Evolutionary conservation across 179 eudicot genomes (phyloP).

Genomic region (Carnegiea gigantea): DNA sequence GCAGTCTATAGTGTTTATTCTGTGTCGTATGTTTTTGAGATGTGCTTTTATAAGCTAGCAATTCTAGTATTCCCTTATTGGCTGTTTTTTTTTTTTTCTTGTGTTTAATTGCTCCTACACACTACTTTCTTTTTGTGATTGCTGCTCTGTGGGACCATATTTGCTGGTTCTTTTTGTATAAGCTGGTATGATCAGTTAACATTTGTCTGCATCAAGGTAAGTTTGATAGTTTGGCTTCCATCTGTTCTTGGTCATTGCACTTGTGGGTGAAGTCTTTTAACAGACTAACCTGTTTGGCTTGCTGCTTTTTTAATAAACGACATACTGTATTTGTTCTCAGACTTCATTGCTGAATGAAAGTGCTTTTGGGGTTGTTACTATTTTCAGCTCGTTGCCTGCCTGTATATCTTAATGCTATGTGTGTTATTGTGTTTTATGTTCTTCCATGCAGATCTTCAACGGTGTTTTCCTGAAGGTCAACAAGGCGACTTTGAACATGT

Average conservation of each 20-base stretch:
- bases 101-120: not conserved
- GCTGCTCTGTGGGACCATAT: not conserved
- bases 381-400: not conserved
- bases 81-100: not conserved
- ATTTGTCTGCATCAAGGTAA: not conserved
- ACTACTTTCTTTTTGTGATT: not conserved
- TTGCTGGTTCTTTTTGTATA: not conserved
- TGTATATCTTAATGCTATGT: not conserved
- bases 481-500: conserved; percentile 55
- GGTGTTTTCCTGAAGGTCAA: conserved; percentile 51
- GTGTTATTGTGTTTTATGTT: not conserved
- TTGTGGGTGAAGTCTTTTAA: not conserved
- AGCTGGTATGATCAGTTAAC: not conserved
- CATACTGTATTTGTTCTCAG: not conserved
- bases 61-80: not conserved
- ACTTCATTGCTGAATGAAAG: not conserved
- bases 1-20: not conserved
- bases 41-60: not conserved
- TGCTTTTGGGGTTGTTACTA: not conserved
- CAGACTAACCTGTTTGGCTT: not conserved
- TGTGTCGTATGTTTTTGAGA: not conserved
- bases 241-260: not conserved
- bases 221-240: not conserved
- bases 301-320: not conserved
- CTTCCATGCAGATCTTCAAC: conserved; percentile 41